Percentiles rank a stretch among this genome's conserved stretches.
phyloP scores from a whole-genome alignment of 1,139 yeast species.

The Sugiyamaella japonica region DNA sequence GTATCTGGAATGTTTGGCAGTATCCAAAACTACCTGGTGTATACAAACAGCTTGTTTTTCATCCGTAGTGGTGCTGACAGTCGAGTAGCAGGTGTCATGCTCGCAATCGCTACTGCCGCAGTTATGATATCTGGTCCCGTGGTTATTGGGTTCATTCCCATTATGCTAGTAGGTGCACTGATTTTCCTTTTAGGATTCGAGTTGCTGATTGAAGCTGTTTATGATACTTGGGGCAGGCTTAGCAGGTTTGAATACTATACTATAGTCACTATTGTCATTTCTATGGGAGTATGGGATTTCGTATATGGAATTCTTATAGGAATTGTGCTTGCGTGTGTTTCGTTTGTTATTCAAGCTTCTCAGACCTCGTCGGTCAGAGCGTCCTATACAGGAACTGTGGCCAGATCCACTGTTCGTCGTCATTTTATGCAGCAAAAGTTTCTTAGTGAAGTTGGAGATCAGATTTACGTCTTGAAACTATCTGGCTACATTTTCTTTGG shows the following conservation, averaged over 20 bases:
- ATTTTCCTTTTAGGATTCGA: slow-evolving; percentile 91
- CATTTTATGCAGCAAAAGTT: slow-evolving; percentile 90
- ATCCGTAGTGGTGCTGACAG: slow-evolving; percentile 94
- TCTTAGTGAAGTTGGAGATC: slow-evolving; percentile 82
- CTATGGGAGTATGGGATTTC: slow-evolving; percentile 96
- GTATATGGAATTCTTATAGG: slow-evolving; percentile 92
- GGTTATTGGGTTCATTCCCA: slow-evolving; percentile 91
- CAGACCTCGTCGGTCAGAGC: slow-evolving; percentile 80
- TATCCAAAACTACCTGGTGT: slow-evolving; percentile 90
- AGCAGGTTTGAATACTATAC: slow-evolving; percentile 79
- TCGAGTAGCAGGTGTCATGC: slow-evolving; percentile 78
- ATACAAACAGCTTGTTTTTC: slow-evolving; percentile 88
- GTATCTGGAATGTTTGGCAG: slow-evolving; percentile 83
- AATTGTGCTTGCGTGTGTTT: slow-evolving; percentile 83
- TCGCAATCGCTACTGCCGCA: slow-evolving; percentile 75
- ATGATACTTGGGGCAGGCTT: slow-evolving; percentile 80
- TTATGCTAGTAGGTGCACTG: slow-evolving; percentile 91
- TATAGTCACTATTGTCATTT: slow-evolving; percentile 75
- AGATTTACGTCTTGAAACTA: slow-evolving; percentile 80
- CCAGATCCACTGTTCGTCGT: slow-evolving; percentile 88
- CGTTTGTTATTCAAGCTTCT: slow-evolving; percentile 89
- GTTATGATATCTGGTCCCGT: slow-evolving; percentile 89
- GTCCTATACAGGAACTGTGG: slow-evolving; percentile 82
- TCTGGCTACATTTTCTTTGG: slow-evolving; percentile 93
- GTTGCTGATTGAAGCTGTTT: slow-evolving; percentile 77